Evolutionary conservation across 176 grass and related monocot species (phyloP).

Genomic region (Urochloa ruziziensis): DNA sequence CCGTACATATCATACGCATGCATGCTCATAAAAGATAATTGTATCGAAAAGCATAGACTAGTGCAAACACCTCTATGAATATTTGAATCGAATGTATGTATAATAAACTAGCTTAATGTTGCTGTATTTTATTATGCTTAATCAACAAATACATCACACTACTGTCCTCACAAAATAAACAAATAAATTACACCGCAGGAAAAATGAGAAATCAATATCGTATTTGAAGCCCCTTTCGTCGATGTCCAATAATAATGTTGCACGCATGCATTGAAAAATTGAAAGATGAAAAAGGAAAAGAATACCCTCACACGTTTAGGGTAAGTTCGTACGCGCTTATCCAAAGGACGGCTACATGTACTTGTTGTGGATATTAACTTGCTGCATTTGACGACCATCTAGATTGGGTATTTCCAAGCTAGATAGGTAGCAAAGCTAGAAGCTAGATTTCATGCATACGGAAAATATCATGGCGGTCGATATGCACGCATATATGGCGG

Average conservation of each 20-base stretch:
- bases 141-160: background rate
- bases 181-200: background rate
- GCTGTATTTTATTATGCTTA: background rate
- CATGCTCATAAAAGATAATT: too few relatives aligned
- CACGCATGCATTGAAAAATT: background rate
- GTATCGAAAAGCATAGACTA: background rate
- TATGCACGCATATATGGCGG: background rate
- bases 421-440: background rate
- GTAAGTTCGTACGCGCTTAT: background rate
- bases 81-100: background rate
- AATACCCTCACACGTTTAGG: background rate
- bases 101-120: background rate
- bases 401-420: background rate
- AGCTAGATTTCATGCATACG: background rate
- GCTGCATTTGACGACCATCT: background rate
- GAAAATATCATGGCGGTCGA: slow-evolving; percentile 35
- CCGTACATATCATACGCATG: background rate
- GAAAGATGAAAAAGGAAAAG: background rate
- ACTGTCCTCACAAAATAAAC: background rate
- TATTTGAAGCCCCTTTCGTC: background rate
- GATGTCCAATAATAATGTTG: background rate
- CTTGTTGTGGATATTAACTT: background rate
- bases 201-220: background rate
- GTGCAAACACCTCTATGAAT: background rate
- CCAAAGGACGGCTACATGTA: background rate